Base-by-base conservation (phyloP, 176 grass and related monocot species). In the Oryza punctata region DNA sequence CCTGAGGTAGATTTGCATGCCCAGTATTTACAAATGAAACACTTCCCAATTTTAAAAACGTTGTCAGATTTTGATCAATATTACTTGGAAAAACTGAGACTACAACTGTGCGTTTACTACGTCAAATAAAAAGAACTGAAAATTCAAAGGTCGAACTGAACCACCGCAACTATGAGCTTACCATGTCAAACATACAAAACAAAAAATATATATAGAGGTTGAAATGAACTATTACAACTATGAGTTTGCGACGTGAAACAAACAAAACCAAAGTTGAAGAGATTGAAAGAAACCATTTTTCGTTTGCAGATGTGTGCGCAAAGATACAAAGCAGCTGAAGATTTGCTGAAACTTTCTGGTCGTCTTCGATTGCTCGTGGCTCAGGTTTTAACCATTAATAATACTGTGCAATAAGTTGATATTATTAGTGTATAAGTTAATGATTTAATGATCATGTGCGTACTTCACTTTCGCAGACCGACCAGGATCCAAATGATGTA, bases 271-370 rank as follows among this genome's bases (percentile, higher is more conserved):
- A 52, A 6, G 3, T 29, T 21, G 1, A 35, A 37, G 67, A 69
- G 24, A 18, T 47, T 61, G 32, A 63, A 84, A 18, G 44, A 63
- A 47, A 25, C 28, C 68, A 70, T 79, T 47, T 44, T 85, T 86
- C 33, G 26, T 85, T 86, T 77, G 47, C 87, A 96, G 96, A 90
- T 86, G 80, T 90, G 77, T 79, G 78, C 14, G 45, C 82, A 86
- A 87, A 94, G 90, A 90, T 90, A 80, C 14, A 19, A 35, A 8
- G 75, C 68, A 40, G 72, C 88, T 10, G 89, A 87, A 85, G 85
- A 93, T 70, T 84, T 96, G 81, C 45, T 90, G 24, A 96, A 91
- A 81, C 87, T 99, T 89, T 94, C 89, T 77, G 96, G 96, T 30
- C 87, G 85, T 43, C 85, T 99, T 84, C 81, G 63, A 13, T 75